Percentiles rank a stretch among this genome's conserved stretches.
Conservation (phyloP, 2,329 filamentous ascomycete species). For the Microthyrium microscopicum region DNA sequence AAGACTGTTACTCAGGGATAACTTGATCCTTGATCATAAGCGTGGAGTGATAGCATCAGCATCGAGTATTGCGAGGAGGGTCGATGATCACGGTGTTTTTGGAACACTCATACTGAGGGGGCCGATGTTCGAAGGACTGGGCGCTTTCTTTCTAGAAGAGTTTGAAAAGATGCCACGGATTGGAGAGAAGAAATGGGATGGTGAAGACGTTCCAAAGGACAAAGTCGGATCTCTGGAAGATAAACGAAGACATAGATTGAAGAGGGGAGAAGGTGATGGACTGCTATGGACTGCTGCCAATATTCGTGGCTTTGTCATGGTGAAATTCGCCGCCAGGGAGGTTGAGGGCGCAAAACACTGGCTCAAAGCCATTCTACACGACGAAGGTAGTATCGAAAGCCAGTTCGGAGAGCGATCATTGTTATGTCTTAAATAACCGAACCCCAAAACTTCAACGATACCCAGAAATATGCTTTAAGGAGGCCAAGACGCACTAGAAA, state of each 20-base stretch:
- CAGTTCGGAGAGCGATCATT: constrained; percentile 68
- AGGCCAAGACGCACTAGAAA: too few relatives aligned
- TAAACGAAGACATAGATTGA: constrained; percentile 24
- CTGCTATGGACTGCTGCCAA: constrained; percentile 70
- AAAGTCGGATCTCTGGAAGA: constrained; percentile 2
- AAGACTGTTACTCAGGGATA: constrained; percentile 68
- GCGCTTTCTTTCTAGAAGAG: constrained; percentile 60
- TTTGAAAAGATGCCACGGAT: constrained; percentile 67
- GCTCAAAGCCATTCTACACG: constrained; percentile 57
- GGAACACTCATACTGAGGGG: constrained; percentile 77
- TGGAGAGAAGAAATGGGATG: constrained; percentile 60
- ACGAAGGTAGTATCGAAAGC: constrained; percentile 53
- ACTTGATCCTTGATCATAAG: constrained; percentile 45
- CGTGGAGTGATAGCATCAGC: constrained; percentile 16
- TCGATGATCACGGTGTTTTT: constrained; percentile 60
- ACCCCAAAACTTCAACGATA: too few relatives aligned
- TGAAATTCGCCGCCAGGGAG: constrained; percentile 74
- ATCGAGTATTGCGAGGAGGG: constrained; percentile 32
- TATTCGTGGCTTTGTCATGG: constrained; percentile 67
- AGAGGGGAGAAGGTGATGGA: constrained; percentile 33
- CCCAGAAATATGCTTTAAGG: too few relatives aligned
- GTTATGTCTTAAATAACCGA: constrained; percentile 43
- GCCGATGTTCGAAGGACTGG: constrained; percentile 46
- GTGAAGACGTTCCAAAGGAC: constrained; percentile 16
- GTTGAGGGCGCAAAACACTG: constrained; percentile 70